Evolutionary conservation across 1,284 basidiomycete species (phyloP).

Genomic region (Fomitopsis pinicola): DNA sequence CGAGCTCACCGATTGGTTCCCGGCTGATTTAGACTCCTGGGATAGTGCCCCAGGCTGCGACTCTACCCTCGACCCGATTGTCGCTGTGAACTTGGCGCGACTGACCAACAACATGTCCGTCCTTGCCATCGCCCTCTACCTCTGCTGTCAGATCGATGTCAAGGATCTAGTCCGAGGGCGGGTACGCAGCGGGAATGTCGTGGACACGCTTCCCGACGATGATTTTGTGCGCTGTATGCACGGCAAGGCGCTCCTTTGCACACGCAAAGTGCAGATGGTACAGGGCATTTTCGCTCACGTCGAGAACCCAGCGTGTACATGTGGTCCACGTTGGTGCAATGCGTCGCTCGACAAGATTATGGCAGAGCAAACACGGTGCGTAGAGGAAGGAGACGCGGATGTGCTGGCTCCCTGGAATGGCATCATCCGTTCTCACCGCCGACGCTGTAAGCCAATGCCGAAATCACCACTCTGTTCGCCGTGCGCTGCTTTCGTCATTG

Average conservation of each 20-base stretch:
- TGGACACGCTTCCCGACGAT: too few relatives aligned
- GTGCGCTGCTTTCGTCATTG: too few relatives aligned
- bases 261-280: not conserved
- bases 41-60: not conserved
- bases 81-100: not conserved
- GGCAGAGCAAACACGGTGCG: too few relatives aligned
- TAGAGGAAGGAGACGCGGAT: too few relatives aligned
- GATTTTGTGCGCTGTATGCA: not conserved
- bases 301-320: not conserved
- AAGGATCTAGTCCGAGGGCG: not conserved
- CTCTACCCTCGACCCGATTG: not conserved
- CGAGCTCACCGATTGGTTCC: not conserved
- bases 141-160: not conserved
- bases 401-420: too few relatives aligned
- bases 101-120: not conserved
- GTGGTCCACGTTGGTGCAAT: too few relatives aligned
- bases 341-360: too few relatives aligned
- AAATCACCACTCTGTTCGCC: too few relatives aligned
- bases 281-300: not conserved
- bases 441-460: too few relatives aligned
- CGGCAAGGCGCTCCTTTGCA: not conserved
- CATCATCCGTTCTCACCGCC: too few relatives aligned
- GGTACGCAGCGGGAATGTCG: too few relatives aligned
- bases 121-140: not conserved
- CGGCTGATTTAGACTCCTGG: not conserved